Evolutionary conservation across 2,329 filamentous ascomycete species (phyloP).

Genomic region (Sordariomycetes sp.): DNA sequence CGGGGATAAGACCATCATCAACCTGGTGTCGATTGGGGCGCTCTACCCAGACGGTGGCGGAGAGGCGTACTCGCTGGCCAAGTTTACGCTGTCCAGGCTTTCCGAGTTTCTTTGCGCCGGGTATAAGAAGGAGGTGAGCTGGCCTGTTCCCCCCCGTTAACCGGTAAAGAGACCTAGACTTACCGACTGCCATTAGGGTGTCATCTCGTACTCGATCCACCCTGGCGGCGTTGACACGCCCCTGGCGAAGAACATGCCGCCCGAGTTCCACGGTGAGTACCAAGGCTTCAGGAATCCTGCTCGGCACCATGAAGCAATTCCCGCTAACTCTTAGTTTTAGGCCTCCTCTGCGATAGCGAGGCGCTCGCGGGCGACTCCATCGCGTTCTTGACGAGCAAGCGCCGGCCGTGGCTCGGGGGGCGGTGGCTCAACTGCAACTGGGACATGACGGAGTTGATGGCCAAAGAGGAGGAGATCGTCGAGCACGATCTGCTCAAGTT

Average conservation of each 20-base stretch:
- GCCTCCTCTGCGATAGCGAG: slow-evolving; percentile 1
- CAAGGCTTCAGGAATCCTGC: not conserved
- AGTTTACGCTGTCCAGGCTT: slow-evolving; percentile 36
- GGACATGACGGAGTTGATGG: slow-evolving; percentile 20
- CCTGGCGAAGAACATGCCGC: slow-evolving; percentile 5
- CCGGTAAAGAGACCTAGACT: not conserved
- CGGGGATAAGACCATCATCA: slow-evolving; percentile 29
- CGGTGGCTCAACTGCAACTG: slow-evolving; percentile 16
- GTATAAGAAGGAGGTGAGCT: slow-evolving; percentile 21
- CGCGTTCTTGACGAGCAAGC: slow-evolving; percentile 16
- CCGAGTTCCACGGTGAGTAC: slow-evolving; percentile 1
- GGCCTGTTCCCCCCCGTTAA: not conserved
- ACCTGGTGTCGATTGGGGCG: slow-evolving; percentile 31
- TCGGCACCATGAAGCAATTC: not conserved
- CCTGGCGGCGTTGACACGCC: slow-evolving; percentile 27
- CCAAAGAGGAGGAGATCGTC: slow-evolving; percentile 17
- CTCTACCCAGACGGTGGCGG: slow-evolving; percentile 19
- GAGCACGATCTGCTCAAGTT: slow-evolving; percentile 16
- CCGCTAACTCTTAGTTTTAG: not conserved
- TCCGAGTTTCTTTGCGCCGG: slow-evolving; percentile 36
- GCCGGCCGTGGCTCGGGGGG: slow-evolving; percentile 22
- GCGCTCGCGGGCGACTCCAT: slow-evolving; percentile 16
- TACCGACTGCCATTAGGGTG: slow-evolving; percentile 12
- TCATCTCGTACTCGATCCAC: slow-evolving; percentile 27
- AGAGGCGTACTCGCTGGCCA: slow-evolving; percentile 33